A percentile compares a stretch with the other conserved stretches of the same genome.
phyloP scores from a whole-genome alignment of 2,329 filamentous ascomycete genomes.

The Clarireedia monteithiana region DNA sequence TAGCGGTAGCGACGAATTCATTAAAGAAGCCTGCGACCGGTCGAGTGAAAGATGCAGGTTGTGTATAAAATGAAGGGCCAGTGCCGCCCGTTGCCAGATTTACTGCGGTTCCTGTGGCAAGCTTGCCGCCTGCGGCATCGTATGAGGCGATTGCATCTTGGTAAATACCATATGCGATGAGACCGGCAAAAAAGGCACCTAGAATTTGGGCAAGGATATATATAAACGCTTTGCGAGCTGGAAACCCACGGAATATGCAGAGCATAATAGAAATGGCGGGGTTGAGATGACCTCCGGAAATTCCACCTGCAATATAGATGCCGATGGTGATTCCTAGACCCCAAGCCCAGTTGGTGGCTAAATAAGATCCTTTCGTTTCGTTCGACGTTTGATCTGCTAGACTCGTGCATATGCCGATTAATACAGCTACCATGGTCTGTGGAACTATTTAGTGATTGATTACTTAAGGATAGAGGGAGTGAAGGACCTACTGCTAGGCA shows the following conservation, averaged over 20 bases:
- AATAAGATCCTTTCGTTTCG: constrained; percentile 32
- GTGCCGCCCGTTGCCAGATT: not conserved
- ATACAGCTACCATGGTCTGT: constrained; percentile 20
- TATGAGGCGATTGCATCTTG: constrained; percentile 10
- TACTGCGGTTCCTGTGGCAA: not conserved
- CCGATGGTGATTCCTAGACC: constrained; percentile 46
- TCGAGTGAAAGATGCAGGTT: constrained; percentile 12
- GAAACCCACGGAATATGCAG: constrained; percentile 44
- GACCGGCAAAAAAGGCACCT: constrained; percentile 40
- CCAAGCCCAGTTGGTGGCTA: constrained; percentile 41
- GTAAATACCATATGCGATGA: constrained; percentile 35
- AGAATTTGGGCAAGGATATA: constrained; percentile 46
- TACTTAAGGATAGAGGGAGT: not conserved
- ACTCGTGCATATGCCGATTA: constrained; percentile 41
- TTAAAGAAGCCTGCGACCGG: constrained; percentile 36
- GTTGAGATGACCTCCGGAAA: constrained; percentile 40
- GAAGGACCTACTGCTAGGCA: constrained; percentile 32
- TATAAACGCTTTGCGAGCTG: constrained; percentile 40
- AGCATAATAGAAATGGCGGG: constrained; percentile 37
- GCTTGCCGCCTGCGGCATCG: not conserved
- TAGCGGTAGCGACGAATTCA: constrained; percentile 37
- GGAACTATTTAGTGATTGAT: not conserved
- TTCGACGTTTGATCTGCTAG: constrained; percentile 31
- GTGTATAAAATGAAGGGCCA: constrained; percentile 2
- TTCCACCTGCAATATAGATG: constrained; percentile 40